Evolutionary conservation across 768 basidiomycete genomes (phyloP), one percentile per base, ranked within the genome.

Genomic region (Tylopilus sp.): DNA sequence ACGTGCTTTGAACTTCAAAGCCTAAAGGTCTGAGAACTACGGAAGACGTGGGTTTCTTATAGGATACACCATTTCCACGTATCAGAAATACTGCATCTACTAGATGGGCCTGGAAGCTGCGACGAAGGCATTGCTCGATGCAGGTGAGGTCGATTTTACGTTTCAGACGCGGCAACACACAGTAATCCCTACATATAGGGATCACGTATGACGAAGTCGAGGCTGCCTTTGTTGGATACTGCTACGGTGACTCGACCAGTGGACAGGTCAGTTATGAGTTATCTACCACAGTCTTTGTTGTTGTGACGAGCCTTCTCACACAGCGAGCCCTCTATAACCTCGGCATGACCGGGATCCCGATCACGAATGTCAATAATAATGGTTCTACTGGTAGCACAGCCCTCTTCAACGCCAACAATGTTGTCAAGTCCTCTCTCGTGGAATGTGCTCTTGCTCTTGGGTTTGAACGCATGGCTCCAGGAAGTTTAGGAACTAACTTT

Each of bases 101-200:
- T n/a, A 90, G 86, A 91, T 93, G 86, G 90, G 89, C 6, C 74
- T 92, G 38, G 92, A 93, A 68, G 92, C 92, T 2, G 81, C 87
- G 1, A 90, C 89, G 1, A 93, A 94, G 61, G 91, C 92, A 0
- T 76, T 93, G 22, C 79, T 93, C 16, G 92, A 94, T 61, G 90
- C 91, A 58, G 87, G 87, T 84, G 46, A 45, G 29, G 28, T 11
- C 30, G 11, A 21, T 44, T 26, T 4, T 10, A 30, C 5, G 25
- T 17, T 13, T 4, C n/a, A n/a, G 29, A 28, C 28, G 28, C 6
- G 42, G 17, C 25, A 17, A 30, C 21, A n/a, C 17, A 42, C 6
- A 26, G 2, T 17, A 40, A 34, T 24, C 21, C 13, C 13, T 25
- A 17, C 2, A 9, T 59, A 34, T 30, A 12, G 87, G 90, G 91